Conservation (phyloP, 108 stramenopile species). For the Cyclotella cryptica region DNA sequence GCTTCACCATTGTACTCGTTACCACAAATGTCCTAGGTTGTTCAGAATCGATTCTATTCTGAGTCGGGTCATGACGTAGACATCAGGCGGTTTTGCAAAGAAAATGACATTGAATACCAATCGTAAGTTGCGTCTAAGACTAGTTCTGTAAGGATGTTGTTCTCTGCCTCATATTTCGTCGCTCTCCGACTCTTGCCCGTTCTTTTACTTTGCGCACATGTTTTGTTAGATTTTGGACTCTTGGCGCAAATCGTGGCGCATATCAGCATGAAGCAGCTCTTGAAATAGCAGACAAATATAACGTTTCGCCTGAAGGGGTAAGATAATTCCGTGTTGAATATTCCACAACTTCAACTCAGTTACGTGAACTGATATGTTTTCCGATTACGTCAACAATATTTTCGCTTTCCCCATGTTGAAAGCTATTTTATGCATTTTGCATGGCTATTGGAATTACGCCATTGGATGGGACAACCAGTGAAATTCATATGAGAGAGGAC, state of each 20-base stretch:
- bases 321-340: neutral
- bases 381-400: neutral
- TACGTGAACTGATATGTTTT: neutral
- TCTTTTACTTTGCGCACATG: neutral
- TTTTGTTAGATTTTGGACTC: slow-evolving; percentile 63
- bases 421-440: slow-evolving; percentile 58
- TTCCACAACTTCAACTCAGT: neutral
- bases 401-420: too few relatives aligned
- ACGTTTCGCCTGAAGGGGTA: slow-evolving; percentile 49
- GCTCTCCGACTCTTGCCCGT: too few relatives aligned
- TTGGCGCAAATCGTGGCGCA: slow-evolving; percentile 60
- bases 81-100: slow-evolving; percentile 68
- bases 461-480: slow-evolving; percentile 48
- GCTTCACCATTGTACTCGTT: neutral
- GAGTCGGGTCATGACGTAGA: slow-evolving; percentile 63
- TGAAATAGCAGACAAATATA: slow-evolving; percentile 40
- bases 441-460: slow-evolving; percentile 58
- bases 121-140: slow-evolving; percentile 40
- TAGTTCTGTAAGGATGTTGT: too few relatives aligned
- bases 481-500: slow-evolving; percentile 52
- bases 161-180: too few relatives aligned
- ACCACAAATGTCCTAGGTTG: neutral
- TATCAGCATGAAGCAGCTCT: slow-evolving; percentile 38
- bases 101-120: slow-evolving; percentile 85
- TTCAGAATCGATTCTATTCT: slow-evolving; percentile 72